Base-by-base conservation (phyloP, 2,329 filamentous ascomycete genomes). In the Fusarium bulbicola region DNA sequence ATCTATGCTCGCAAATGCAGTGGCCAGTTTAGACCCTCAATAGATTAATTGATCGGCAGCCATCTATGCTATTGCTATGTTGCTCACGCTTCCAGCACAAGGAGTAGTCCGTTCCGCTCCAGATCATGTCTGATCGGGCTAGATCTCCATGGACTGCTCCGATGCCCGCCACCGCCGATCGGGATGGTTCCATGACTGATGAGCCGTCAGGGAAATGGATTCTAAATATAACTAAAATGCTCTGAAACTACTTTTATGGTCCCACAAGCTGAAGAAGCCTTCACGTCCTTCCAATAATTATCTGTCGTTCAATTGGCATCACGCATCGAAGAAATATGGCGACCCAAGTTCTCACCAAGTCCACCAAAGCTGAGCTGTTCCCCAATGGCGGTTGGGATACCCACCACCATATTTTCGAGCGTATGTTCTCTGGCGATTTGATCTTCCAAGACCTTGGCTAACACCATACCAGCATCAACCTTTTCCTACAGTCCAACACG, bases 391-490 rank as follows among this genome's bases (percentile, higher is more conserved):
- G 30, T 4, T 52, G 49, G 49, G 49, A 52, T 11, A 52, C 49
- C 16, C 49, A 36, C n/a, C 49, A 52, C 16, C 49, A 52, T 3
- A 52, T 52, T 15, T 52, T 52, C 18, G 49, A 52, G 9, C 49
- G 49, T 52, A 52, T 20, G 49, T 26, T n/a, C 14, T 49, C 11
- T 18, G 6, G 0, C 8, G 3, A 18, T 13, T 3, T 1, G n/a
- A 13, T 1, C 14, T 9, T 5, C 0, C 0, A 30, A 30, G 15
- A 2, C 15, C 28, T n/a, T 6, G 1, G 18, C 0, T 50, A 15
- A 36, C 12, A 15, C 0, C 12, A 4, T 20, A 20, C n/a, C n/a
- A 52, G 49, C 49, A 3, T 52, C 49, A 3, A 52, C 12, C 16
- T 52, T 52, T 36, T 52, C 49, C 12, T 52, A 52, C n/a, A 36